These are phyloP conservation scores for Sophora flavescens DNA, from an alignment of 306 rosid species.

Conservation along the genomic window DNA sequence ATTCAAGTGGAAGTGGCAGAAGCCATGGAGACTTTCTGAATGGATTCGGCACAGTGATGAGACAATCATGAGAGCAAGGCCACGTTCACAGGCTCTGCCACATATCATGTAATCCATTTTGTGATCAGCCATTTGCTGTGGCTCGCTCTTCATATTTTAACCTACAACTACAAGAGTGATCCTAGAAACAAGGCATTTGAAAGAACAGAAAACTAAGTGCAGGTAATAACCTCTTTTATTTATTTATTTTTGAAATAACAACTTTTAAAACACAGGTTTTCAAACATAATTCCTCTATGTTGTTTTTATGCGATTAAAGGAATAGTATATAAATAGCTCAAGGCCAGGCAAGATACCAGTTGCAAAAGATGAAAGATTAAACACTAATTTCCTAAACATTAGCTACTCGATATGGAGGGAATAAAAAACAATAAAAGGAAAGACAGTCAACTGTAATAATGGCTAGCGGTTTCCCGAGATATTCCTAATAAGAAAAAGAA, in stretches of 20 bases:
- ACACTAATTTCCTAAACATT: neutral
- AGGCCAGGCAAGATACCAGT: neutral
- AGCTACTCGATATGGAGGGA: neutral
- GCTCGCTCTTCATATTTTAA: slow-evolving; percentile 53
- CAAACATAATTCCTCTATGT: neutral
- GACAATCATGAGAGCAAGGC: slow-evolving; percentile 81
- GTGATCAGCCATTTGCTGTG: slow-evolving; percentile 52
- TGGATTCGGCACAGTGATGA: slow-evolving; percentile 94
- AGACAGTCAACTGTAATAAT: neutral
- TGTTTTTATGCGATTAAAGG: neutral
- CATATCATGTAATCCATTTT: slow-evolving; percentile 51
- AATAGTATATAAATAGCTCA: neutral
- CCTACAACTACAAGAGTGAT: slow-evolving; percentile 43
- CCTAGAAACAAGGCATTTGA: slow-evolving; percentile 40
- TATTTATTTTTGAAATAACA: neutral
- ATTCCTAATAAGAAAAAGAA: neutral
- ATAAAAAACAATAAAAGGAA: neutral
- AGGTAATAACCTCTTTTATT: slow-evolving; percentile 41
- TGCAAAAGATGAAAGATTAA: neutral
- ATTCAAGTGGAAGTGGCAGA: slow-evolving; percentile 99
- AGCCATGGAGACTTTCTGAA: slow-evolving; percentile 99
- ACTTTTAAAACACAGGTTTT: neutral
- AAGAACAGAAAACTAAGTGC: slow-evolving; percentile 41
- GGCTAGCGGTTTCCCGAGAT: neutral
- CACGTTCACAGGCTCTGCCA: slow-evolving; percentile 79